phyloP scores from a whole-genome alignment of 2,329 filamentous ascomycete species.

The Lecanicillium sp. region DNA sequence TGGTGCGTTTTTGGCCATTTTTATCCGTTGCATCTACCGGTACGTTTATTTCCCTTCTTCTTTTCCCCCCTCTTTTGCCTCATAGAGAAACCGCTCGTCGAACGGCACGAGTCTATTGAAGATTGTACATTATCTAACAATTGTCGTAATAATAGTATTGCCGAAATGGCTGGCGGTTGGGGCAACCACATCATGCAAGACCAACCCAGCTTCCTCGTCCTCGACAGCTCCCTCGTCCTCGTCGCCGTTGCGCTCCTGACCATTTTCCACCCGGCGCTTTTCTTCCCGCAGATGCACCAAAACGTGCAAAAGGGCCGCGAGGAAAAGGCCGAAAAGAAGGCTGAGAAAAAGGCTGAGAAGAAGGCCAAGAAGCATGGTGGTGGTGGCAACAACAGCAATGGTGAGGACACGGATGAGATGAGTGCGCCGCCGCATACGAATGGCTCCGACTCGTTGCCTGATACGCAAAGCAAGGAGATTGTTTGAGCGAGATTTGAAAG shows the following conservation, averaged over 20 bases:
- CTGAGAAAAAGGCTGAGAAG: slow-evolving; percentile 13
- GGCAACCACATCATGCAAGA: slow-evolving; percentile 56
- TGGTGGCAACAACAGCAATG: slow-evolving; percentile 6
- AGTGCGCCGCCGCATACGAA: slow-evolving; percentile 2
- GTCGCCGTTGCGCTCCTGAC: slow-evolving; percentile 41
- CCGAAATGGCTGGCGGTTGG: slow-evolving; percentile 58
- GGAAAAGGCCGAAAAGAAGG: slow-evolving; percentile 5
- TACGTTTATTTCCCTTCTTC: slow-evolving; percentile 18
- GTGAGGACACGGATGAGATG: slow-evolving; percentile 16
- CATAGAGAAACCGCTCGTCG: too few relatives aligned
- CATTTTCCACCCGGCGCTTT: slow-evolving; percentile 43
- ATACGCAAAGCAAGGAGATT: slow-evolving; percentile 19
- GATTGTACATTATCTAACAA: too few relatives aligned
- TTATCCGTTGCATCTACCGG: slow-evolving; percentile 48
- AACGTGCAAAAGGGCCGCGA: slow-evolving; percentile 3
- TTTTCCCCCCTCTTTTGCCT: background rate
- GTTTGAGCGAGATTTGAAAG: slow-evolving; percentile 12
- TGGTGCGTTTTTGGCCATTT: slow-evolving; percentile 35
- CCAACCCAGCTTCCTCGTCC: slow-evolving; percentile 48
- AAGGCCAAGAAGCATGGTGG: slow-evolving; percentile 6
- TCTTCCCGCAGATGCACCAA: slow-evolving; percentile 44
- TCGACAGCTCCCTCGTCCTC: slow-evolving; percentile 45
- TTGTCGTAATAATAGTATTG: slow-evolving; percentile 34
- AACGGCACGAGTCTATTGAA: too few relatives aligned
- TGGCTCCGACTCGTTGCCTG: slow-evolving; percentile 4